Evolutionary conservation across 768 basidiomycete genomes (phyloP).

Genomic region (Tylopilus subfusipes): DNA sequence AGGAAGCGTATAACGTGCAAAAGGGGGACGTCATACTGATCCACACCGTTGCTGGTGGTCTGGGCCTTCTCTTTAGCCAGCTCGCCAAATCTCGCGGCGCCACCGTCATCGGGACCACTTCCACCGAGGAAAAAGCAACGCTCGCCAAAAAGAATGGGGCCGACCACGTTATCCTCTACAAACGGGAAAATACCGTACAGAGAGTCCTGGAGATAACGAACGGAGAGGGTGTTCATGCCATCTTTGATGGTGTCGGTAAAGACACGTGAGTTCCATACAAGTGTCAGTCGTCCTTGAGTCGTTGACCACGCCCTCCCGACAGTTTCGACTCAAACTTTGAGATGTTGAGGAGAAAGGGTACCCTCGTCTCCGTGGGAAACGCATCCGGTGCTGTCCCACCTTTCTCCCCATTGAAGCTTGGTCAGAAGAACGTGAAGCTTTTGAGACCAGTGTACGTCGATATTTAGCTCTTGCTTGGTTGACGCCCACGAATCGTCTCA

Average conservation of each 20-base stretch:
- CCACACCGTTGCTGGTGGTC: slow-evolving; percentile 89
- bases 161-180: slow-evolving; percentile 83
- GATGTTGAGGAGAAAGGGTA: slow-evolving; percentile 81
- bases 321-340: slow-evolving; percentile 81
- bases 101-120: slow-evolving; percentile 90
- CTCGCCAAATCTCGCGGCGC: slow-evolving; percentile 72
- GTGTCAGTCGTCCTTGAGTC: background rate
- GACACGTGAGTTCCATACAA: slow-evolving; percentile 62
- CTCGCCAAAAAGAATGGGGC: slow-evolving; percentile 79
- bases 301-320: slow-evolving; percentile 1
- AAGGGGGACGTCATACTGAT: slow-evolving; percentile 77
- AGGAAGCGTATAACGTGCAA: slow-evolving; percentile 83
- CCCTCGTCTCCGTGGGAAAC: slow-evolving; percentile 87
- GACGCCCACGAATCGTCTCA: slow-evolving; percentile 30
- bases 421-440: slow-evolving; percentile 78
- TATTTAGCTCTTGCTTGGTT: background rate
- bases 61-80: slow-evolving; percentile 70
- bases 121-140: slow-evolving; percentile 76
- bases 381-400: slow-evolving; percentile 83
- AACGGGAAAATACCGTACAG: slow-evolving; percentile 67
- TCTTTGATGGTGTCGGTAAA: slow-evolving; percentile 96
- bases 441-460: slow-evolving; percentile 64
- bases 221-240: slow-evolving; percentile 78
- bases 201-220: slow-evolving; percentile 72
- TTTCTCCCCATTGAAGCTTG: slow-evolving; percentile 68